Evolutionary conservation across 441 rosid species (phyloP).

Genomic region (Erodium moschatum): DNA sequence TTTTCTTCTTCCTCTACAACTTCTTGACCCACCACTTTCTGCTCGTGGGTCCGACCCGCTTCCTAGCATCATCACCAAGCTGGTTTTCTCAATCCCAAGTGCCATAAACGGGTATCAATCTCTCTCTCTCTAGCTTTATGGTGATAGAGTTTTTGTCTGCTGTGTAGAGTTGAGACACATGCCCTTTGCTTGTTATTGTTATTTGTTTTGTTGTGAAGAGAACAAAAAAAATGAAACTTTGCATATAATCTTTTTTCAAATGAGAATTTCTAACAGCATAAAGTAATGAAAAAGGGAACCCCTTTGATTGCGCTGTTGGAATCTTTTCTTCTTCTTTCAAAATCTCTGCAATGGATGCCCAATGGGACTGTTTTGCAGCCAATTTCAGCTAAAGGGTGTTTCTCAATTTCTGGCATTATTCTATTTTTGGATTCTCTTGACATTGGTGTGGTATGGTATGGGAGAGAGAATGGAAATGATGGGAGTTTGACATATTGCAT

Average conservation of each 20-base stretch:
- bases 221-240: background rate
- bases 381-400: conserved; percentile 17
- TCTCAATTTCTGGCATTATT: conserved; percentile 28
- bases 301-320: conserved; percentile 49
- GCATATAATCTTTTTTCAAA: conserved; percentile 16
- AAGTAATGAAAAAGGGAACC: conserved; percentile 29
- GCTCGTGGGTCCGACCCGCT: conserved; percentile 4
- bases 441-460: background rate
- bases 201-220: background rate
- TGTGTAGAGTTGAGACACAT: conserved; percentile 1
- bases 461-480: conserved; percentile 29
- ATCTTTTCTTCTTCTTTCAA: conserved; percentile 16
- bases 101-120: conserved; percentile 1
- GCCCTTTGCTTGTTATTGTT: background rate
- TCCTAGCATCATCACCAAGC: background rate
- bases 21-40: conserved; percentile 8
- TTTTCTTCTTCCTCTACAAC: background rate
- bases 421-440: conserved; percentile 26
- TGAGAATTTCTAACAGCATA: conserved; percentile 24
- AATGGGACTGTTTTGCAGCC: background rate
- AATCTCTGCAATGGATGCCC: background rate
- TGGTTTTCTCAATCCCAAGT: conserved; percentile 4
- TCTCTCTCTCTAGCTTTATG: background rate
- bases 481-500: conserved; percentile 30
- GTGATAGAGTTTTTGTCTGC: background rate